phyloP scores from a whole-genome alignment of 805 yeast genomes.

The Pichia thaimueangensis region DNA sequence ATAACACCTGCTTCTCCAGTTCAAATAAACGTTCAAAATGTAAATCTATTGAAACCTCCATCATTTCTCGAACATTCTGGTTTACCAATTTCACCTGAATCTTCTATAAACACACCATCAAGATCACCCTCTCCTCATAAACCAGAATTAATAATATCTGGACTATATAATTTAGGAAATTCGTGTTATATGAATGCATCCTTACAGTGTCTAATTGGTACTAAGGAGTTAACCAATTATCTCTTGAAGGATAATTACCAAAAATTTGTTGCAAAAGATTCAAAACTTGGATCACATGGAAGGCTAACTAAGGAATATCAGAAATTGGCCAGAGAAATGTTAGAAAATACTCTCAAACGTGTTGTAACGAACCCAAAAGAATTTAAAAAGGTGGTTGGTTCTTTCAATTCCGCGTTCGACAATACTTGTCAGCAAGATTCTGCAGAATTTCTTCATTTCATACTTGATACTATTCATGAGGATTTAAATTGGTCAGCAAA shows the following conservation, averaged over 20 bases:
- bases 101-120: neutral
- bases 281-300: slow-evolving; percentile 77
- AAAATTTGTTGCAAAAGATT: slow-evolving; percentile 63
- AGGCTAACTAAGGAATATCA: slow-evolving; percentile 65
- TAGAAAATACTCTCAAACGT: slow-evolving; percentile 29
- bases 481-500: slow-evolving; percentile 67
- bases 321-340: slow-evolving; percentile 30
- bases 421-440: slow-evolving; percentile 79
- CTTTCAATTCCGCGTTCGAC: slow-evolving; percentile 56
- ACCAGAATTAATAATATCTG: slow-evolving; percentile 41
- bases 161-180: slow-evolving; percentile 77
- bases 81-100: neutral
- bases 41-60: neutral
- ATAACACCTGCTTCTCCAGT: neutral
- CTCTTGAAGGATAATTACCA: slow-evolving; percentile 57
- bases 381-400: slow-evolving; percentile 64
- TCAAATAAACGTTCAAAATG: neutral
- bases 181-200: slow-evolving; percentile 91
- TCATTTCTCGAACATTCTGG: neutral
- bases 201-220: slow-evolving; percentile 78
- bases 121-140: slow-evolving; percentile 7
- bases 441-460: slow-evolving; percentile 69
- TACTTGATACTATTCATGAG: slow-evolving; percentile 75
- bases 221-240: slow-evolving; percentile 55
- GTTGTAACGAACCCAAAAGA: slow-evolving; percentile 13